A percentile compares a stretch with the other conserved stretches of the same genome.
These are phyloP conservation scores for Trypanosoma melophagium DNA, from an alignment of 208 protist genomes.

Conservation along the genomic window DNA sequence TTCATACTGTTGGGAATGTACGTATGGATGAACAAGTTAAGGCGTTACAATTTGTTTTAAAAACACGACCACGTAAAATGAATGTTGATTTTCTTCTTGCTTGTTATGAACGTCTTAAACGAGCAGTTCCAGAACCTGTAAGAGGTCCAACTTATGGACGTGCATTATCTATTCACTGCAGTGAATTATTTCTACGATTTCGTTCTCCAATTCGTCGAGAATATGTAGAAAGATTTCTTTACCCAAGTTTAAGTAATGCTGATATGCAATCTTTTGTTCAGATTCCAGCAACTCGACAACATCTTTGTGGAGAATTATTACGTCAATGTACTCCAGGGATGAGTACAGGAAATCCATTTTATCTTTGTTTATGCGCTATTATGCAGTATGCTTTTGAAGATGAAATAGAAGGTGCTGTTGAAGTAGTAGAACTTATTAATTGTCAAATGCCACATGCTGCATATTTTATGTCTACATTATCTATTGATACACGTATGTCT, in stretches of 20 bases:
- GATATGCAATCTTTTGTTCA: constrained; percentile 78
- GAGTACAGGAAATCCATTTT: constrained; percentile 75
- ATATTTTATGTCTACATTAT: constrained; percentile 82
- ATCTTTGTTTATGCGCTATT: constrained; percentile 86
- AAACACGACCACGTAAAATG: constrained; percentile 69
- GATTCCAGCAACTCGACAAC: constrained; percentile 66
- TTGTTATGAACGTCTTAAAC: constrained; percentile 88
- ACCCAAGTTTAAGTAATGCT: constrained; percentile 75
- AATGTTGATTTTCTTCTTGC: constrained; percentile 88
- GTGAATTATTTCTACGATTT: constrained; percentile 87
- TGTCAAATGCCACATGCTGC: constrained; percentile 90
- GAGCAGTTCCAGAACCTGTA: constrained; percentile 60
- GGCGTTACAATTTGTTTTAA: constrained; percentile 77
- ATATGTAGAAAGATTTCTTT: constrained; percentile 88
- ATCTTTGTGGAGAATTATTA: constrained; percentile 75
- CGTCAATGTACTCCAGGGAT: constrained; percentile 74
- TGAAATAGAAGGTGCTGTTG: constrained; percentile 76
- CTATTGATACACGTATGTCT: constrained; percentile 85
- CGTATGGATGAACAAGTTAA: constrained; percentile 79
- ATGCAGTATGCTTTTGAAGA: constrained; percentile 79
- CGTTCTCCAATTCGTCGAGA: constrained; percentile 88
- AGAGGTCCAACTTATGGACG: constrained; percentile 71
- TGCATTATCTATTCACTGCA: constrained; percentile 84
- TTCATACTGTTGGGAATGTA: constrained; percentile 67
- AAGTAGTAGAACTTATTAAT: constrained; percentile 78